These are phyloP conservation scores for Zygosaccharomyces pseudobailii DNA, from an alignment of 1,139 yeast genomes.

Conservation along the genomic window DNA sequence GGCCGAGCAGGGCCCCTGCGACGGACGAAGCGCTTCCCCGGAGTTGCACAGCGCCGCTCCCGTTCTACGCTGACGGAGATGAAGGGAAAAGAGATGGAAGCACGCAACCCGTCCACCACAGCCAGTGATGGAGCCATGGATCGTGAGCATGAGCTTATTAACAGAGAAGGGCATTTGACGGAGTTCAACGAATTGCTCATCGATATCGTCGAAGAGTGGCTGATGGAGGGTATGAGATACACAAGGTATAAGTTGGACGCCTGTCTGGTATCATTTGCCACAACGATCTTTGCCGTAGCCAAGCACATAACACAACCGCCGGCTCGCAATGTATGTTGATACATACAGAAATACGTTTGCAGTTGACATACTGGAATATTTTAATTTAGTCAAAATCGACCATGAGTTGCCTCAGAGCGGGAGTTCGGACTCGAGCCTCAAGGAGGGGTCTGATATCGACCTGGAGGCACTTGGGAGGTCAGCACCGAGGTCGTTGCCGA, in stretches of 20 bases:
- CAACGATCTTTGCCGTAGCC: too few relatives aligned
- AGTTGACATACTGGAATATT: constrained; percentile 11
- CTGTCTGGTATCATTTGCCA: too few relatives aligned
- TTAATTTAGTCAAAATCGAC: constrained; percentile 4
- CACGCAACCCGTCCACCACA: not conserved
- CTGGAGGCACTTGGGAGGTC: not conserved
- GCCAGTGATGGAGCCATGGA: not conserved
- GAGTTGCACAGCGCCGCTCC: too few relatives aligned
- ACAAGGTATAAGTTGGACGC: too few relatives aligned
- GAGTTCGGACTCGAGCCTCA: not conserved
- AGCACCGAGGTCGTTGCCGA: not conserved
- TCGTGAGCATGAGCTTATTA: not conserved
- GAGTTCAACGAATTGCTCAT: not conserved
- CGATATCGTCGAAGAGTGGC: too few relatives aligned
- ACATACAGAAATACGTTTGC: constrained; percentile 12
- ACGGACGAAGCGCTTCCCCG: too few relatives aligned
- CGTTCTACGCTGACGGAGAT: not conserved
- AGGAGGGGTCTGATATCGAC: not conserved
- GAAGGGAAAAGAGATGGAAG: not conserved
- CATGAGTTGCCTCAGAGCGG: not conserved
- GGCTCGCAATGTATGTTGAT: constrained; percentile 3
- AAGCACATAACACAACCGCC: too few relatives aligned
- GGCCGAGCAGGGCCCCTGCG: too few relatives aligned
- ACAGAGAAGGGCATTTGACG: not conserved
- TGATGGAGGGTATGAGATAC: too few relatives aligned